Percentiles rank a stretch among this genome's conserved stretches.
phyloP scores from a whole-genome alignment of 345 rosid species.

The Trapa incisa region DNA sequence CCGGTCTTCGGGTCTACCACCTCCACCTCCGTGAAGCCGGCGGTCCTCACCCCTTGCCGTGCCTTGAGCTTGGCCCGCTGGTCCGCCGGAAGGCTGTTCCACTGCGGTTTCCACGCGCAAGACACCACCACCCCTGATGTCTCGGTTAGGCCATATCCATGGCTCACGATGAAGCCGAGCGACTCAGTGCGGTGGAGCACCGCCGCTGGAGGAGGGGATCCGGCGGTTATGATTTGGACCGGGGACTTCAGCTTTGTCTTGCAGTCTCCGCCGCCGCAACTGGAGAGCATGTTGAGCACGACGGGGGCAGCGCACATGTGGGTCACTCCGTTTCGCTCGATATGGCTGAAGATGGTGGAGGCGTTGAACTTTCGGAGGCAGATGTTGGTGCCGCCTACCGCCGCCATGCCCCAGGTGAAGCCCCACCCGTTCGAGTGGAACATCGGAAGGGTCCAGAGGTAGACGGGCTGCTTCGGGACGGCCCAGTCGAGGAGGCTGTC shows the following conservation, averaged over 20 bases:
- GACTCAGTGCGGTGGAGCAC: conserved; percentile 4
- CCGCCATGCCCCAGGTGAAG: conserved; percentile 68
- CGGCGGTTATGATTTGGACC: conserved; percentile 5
- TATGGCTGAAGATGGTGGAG: conserved; percentile 30
- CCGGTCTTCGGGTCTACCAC: conserved; percentile 1
- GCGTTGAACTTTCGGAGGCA: conserved; percentile 64
- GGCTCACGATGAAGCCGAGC: conserved; percentile 6
- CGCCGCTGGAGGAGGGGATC: conserved; percentile 7
- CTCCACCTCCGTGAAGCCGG: neutral
- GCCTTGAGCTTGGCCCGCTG: conserved; percentile 5
- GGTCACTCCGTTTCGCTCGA: conserved; percentile 46
- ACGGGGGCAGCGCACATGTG: conserved; percentile 91
- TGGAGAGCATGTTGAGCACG: conserved; percentile 63
- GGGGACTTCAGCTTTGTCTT: conserved; percentile 4
- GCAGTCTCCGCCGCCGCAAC: conserved; percentile 12
- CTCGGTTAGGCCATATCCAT: conserved; percentile 5
- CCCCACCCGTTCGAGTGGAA: conserved; percentile 88
- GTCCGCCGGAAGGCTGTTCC: conserved; percentile 4
- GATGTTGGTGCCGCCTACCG: conserved; percentile 66
- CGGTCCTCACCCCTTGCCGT: conserved; percentile 3
- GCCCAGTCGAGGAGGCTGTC: conserved; percentile 46
- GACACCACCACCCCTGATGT: neutral
- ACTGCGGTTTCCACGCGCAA: conserved; percentile 8
- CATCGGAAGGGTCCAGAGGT: conserved; percentile 84
- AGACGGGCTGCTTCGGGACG: conserved; percentile 50